A percentile compares a stretch with the other conserved stretches of the same genome.
Evolutionary conservation across 768 basidiomycete genomes (phyloP).

Genomic region (Tulasnella sp.): DNA sequence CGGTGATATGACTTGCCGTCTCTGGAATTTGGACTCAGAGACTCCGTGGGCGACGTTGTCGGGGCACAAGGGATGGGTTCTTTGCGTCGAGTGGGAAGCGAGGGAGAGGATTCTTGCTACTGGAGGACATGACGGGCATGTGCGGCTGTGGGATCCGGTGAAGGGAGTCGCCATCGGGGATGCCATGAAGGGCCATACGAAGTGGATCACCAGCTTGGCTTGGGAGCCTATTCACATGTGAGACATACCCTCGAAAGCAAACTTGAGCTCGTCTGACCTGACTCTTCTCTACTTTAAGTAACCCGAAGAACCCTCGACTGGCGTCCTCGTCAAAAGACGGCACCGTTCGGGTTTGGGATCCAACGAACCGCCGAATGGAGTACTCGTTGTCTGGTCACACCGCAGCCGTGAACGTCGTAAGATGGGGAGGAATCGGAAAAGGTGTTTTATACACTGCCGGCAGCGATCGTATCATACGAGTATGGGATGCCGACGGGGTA

Average conservation of each 20-base stretch:
- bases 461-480: constrained; percentile 84
- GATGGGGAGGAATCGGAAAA: constrained; percentile 84
- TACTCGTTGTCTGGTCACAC: constrained; percentile 89
- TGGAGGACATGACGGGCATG: constrained; percentile 89
- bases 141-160: constrained; percentile 87
- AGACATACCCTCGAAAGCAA: constrained; percentile 21
- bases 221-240: constrained; percentile 96
- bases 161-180: constrained; percentile 82
- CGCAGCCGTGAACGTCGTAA: constrained; percentile 87
- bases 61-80: constrained; percentile 92
- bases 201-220: constrained; percentile 90
- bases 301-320: constrained; percentile 63
- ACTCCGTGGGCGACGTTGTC: constrained; percentile 75
- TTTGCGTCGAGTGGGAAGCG: constrained; percentile 96
- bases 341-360: constrained; percentile 91
- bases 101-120: constrained; percentile 84
- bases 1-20: constrained; percentile 81
- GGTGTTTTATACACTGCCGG: constrained; percentile 91
- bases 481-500: constrained; percentile 87
- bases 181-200: constrained; percentile 82
- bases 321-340: constrained; percentile 95
- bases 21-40: constrained; percentile 94
- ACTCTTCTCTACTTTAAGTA: constrained; percentile 36
- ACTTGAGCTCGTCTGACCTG: neutral
- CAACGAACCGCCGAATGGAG: constrained; percentile 54